A percentile compares a stretch with the other conserved stretches of the same genome.
Conservation (phyloP, 495 filamentous ascomycete species). For the Penicillium subrubescens region DNA sequence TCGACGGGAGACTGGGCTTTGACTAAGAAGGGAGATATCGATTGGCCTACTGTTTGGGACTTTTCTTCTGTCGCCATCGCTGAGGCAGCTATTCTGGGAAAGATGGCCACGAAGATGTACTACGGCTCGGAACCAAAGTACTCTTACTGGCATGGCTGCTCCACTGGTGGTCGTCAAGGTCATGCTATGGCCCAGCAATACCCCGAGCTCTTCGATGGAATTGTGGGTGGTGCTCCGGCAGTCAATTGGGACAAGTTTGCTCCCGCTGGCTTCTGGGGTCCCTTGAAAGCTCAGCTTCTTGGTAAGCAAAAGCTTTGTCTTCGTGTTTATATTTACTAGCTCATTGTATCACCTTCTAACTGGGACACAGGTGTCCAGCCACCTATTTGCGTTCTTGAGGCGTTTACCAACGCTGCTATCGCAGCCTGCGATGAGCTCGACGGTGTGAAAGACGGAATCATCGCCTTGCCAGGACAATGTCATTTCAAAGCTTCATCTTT, state of each 20-base stretch:
- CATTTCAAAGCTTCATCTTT: conserved; percentile 50
- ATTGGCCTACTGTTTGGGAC: conserved; percentile 41
- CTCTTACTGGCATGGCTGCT: conserved; percentile 53
- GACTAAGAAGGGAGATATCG: conserved; percentile 40
- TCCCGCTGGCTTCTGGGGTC: conserved; percentile 19
- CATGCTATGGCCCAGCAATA: conserved; percentile 44
- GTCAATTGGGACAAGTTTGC: conserved; percentile 44
- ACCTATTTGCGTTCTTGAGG: conserved; percentile 47
- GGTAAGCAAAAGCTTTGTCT: conserved; percentile 32
- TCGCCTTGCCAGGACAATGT: conserved; percentile 56
- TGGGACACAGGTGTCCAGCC: conserved; percentile 23
- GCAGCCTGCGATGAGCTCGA: conserved; percentile 53
- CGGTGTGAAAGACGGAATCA: conserved; percentile 59
- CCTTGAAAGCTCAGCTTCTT: conserved; percentile 27
- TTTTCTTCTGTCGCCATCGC: conserved; percentile 44
- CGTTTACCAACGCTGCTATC: conserved; percentile 44
- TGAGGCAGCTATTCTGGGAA: conserved; percentile 29
- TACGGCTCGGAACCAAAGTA: conserved; percentile 25
- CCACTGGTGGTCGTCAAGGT: conserved; percentile 51
- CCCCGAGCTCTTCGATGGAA: conserved; percentile 59
- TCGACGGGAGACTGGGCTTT: conserved; percentile 39
- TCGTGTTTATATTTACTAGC: too few relatives aligned
- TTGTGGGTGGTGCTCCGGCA: conserved; percentile 54
- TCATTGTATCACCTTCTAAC: not conserved
- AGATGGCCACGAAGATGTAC: conserved; percentile 16